Conservation (phyloP, 2,329 filamentous ascomycete species). For the Diaporthe velutina region DNA sequence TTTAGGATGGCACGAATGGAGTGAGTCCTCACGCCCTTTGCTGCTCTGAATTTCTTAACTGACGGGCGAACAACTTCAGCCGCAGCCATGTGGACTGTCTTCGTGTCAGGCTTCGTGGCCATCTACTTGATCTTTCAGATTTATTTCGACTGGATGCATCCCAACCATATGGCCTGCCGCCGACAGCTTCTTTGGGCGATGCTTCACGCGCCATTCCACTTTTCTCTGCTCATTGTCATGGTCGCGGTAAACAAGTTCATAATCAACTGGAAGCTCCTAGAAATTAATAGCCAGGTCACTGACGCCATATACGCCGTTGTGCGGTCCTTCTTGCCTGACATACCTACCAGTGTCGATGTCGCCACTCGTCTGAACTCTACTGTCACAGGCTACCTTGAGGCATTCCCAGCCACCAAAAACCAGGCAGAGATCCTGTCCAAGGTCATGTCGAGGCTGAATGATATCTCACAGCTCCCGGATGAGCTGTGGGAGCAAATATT, state of each 20-base stretch:
- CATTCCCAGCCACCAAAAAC: constrained; percentile 1
- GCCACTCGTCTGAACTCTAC: constrained; percentile 22
- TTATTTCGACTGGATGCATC: constrained; percentile 74
- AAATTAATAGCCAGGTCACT: constrained; percentile 42
- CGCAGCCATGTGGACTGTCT: constrained; percentile 40
- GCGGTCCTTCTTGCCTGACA: constrained; percentile 6
- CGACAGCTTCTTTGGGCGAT: constrained; percentile 71
- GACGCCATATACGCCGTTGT: constrained; percentile 11
- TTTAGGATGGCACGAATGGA: constrained; percentile 23
- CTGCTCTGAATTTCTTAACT: neutral
- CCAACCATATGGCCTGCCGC: constrained; percentile 67
- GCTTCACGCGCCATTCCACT: constrained; percentile 74
- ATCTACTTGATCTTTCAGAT: constrained; percentile 61
- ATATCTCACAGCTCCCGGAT: constrained; percentile 4
- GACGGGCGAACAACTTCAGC: neutral
- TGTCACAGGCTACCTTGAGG: constrained; percentile 2
- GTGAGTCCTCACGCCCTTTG: neutral
- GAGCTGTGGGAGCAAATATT: constrained; percentile 3
- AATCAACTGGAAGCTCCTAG: constrained; percentile 57
- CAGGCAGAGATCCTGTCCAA: neutral
- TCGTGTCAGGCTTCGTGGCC: constrained; percentile 48
- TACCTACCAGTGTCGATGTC: constrained; percentile 2
- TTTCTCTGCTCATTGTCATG: constrained; percentile 72
- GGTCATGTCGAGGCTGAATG: constrained; percentile 8
- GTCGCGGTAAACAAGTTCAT: constrained; percentile 72